Base-by-base conservation (phyloP, 257 asterid species). In the Scutellaria baicalensis region DNA sequence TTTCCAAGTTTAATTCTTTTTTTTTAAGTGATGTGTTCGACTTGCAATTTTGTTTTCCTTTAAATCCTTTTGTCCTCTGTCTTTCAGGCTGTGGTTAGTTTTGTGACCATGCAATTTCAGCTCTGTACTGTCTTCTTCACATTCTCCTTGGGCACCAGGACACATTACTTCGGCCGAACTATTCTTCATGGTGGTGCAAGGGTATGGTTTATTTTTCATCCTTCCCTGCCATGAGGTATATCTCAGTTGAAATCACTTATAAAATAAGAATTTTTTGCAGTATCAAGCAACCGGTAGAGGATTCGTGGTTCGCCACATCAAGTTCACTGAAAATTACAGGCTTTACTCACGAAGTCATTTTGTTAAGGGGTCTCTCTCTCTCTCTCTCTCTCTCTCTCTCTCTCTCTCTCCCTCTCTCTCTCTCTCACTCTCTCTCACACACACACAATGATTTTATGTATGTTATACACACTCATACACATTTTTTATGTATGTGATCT, bases 251-350 rank as follows among this genome's bases (percentile, higher is more conserved):
- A 44, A 64, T 64, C 58, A 38, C 85, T 69, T 16, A 39, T 51
- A 31, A 64, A 57, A 11, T 66, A 17, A 49, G 12, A 47, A 49
- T 67, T 52, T 64, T 68, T 64, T 69, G 84, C 96, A 93, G 97
- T 93, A 93, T 75, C 97, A 93, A 84, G 99, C 97, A 67, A 93
- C 97, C 2, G 99, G 97, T 59, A 81, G 99, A 76, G 99, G 99
- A 64, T 93, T 93, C 21, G 99, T 91, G 39, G 99, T 94, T 75
- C 93, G 87, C 54, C 99, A 91, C 84, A 94, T 94, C 88, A 94
- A 88, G 82, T 94, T 94, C 68, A 82, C 95, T 12, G 99, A 94
- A 81, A 94, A 94, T 69, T 89, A 94, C 80, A 85, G 99, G 90
- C 99, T 94, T 40, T 94, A 94, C 48, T 85, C 99, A 42, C 86